Conservation (phyloP, 495 filamentous ascomycete genomes). For the Penicillium crystallinum region DNA sequence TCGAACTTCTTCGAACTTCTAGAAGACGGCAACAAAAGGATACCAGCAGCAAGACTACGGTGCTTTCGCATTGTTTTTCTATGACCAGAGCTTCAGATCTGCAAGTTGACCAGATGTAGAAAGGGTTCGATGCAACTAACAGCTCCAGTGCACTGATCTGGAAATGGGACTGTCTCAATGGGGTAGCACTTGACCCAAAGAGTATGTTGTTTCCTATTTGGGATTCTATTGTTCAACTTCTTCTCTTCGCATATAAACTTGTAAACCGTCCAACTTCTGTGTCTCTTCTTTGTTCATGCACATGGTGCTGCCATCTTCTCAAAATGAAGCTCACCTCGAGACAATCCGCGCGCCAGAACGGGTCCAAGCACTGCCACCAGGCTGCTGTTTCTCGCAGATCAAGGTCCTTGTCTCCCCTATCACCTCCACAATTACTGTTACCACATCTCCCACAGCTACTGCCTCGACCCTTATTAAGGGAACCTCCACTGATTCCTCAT, state of each 20-base stretch:
- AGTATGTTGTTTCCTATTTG: conserved; percentile 22
- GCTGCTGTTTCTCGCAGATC: background rate
- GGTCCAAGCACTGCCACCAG: background rate
- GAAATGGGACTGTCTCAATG: background rate
- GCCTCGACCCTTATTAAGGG: conserved; percentile 27
- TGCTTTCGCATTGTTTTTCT: background rate
- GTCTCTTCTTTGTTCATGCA: background rate
- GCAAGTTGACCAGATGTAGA: background rate
- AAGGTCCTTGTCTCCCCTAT: background rate
- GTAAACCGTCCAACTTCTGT: conserved; percentile 24
- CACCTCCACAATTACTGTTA: conserved; percentile 27
- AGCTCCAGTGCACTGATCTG: background rate
- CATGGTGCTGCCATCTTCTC: background rate
- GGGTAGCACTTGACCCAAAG: background rate
- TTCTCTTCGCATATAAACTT: background rate
- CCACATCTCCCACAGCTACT: conserved; percentile 26
- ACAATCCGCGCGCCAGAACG: background rate
- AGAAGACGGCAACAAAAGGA: background rate
- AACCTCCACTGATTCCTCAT: conserved; percentile 10
- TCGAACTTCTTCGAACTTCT: background rate
- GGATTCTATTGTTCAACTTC: conserved; percentile 3
- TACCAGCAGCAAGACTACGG: background rate
- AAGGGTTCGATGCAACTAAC: background rate
- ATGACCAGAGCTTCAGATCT: background rate
- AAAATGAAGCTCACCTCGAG: background rate